phyloP scores from a whole-genome alignment of 495 filamentous ascomycete genomes.

The Aspergillus saccharolyticus region DNA sequence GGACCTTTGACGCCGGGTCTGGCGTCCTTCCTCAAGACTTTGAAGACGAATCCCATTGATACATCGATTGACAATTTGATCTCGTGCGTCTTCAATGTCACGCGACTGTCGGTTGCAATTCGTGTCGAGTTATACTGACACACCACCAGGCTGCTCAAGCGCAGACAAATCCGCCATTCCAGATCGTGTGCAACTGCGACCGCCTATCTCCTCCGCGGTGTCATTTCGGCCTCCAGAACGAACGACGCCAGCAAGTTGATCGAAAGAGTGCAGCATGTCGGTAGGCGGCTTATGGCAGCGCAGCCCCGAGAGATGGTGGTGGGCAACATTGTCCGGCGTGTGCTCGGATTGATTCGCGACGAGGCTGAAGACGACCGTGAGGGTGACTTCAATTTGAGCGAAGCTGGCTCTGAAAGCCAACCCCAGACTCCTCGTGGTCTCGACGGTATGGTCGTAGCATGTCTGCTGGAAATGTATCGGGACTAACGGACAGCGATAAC shows the following conservation, averaged over 20 bases:
- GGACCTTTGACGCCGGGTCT: conserved; percentile 60
- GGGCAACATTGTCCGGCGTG: conserved; percentile 86
- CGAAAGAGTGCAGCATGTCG: conserved; percentile 67
- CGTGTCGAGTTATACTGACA: conserved; percentile 9
- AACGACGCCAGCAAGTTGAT: conserved; percentile 72
- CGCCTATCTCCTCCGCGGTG: conserved; percentile 74
- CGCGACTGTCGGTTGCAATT: conserved; percentile 9
- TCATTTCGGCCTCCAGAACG: conserved; percentile 65
- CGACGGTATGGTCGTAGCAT: conserved; percentile 29
- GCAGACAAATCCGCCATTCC: conserved; percentile 81
- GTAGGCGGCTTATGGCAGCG: conserved; percentile 67
- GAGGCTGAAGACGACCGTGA: conserved; percentile 79
- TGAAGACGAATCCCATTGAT: conserved; percentile 68
- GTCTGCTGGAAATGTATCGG: background rate
- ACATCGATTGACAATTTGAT: conserved; percentile 75
- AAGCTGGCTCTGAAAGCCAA: conserved; percentile 45
- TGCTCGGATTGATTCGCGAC: conserved; percentile 85
- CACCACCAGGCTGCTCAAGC: conserved; percentile 67
- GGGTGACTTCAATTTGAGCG: conserved; percentile 54
- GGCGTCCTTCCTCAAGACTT: conserved; percentile 67
- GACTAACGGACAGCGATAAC: conserved; percentile 8
- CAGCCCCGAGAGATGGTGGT: conserved; percentile 87
- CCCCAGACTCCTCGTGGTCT: conserved; percentile 43
- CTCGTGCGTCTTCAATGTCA: conserved; percentile 50
- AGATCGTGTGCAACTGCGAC: conserved; percentile 88